Conservation (phyloP, 345 rosid species). For the Crucihimalaya himalaica region DNA sequence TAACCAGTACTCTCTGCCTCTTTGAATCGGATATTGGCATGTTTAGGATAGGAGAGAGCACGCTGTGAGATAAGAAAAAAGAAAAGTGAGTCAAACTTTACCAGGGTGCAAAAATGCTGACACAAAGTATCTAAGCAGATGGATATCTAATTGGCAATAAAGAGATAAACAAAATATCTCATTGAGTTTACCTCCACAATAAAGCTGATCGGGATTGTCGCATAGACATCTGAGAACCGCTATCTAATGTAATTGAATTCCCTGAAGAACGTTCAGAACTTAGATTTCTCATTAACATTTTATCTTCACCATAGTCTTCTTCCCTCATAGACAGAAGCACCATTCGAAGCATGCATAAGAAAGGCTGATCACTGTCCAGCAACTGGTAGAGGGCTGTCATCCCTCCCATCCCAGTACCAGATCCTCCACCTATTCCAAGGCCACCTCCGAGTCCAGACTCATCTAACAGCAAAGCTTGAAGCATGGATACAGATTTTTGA, state of each 20-base stretch:
- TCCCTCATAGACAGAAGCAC: conserved; percentile 97
- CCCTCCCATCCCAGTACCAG: conserved; percentile 99
- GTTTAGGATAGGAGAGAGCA: conserved; percentile 93
- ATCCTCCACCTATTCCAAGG: conserved; percentile 99
- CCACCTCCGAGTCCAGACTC: conserved; percentile 99
- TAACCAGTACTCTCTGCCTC: conserved; percentile 95
- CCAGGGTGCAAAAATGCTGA: conserved; percentile 16
- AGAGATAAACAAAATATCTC: conserved; percentile 13
- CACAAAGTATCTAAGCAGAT: conserved; percentile 27
- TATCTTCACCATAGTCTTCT: conserved; percentile 81
- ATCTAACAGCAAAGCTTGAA: conserved; percentile 90
- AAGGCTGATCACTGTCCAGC: conserved; percentile 98
- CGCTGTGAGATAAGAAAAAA: conserved; percentile 54
- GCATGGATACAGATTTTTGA: conserved; percentile 94
- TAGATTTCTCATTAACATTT: conserved; percentile 64
- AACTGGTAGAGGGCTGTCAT: conserved; percentile 96
- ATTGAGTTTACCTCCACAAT: conserved; percentile 79
- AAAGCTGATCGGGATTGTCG: conserved; percentile 85
- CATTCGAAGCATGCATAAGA: conserved; percentile 99
- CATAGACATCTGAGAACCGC: conserved; percentile 52
- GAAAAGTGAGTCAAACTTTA: conserved; percentile 29
- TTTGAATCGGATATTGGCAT: conserved; percentile 98
- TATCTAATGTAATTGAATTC: conserved; percentile 48
- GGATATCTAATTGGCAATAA: conserved; percentile 22
- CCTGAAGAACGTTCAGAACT: conserved; percentile 53